Evolutionary conservation across 1,284 basidiomycete genomes (phyloP).

Genomic region (Paramarasmius palmivorus): DNA sequence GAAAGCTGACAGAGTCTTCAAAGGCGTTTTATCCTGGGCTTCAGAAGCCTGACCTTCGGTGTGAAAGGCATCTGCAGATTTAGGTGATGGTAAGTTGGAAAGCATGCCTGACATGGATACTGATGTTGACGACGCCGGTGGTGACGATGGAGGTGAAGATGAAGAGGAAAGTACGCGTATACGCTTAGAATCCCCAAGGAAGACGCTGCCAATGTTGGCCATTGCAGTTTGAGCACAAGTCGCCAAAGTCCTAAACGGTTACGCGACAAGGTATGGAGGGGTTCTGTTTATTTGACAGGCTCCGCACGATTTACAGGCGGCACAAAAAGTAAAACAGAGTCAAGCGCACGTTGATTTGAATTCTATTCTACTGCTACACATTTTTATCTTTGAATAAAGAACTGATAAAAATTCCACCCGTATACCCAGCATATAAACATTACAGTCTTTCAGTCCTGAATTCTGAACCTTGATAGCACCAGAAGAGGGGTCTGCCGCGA

Average conservation of each 20-base stretch:
- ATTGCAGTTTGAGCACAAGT: slow-evolving; percentile 26
- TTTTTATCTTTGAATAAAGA: not conserved
- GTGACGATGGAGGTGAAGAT: slow-evolving; percentile 62
- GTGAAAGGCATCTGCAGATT: not conserved
- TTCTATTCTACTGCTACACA: not conserved
- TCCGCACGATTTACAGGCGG: no score
- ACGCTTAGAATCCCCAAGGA: slow-evolving; percentile 70
- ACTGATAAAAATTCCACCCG: not conserved
- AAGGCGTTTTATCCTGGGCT: no score
- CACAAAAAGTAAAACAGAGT: no score
- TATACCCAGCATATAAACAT: not conserved
- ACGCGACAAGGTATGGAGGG: no score
- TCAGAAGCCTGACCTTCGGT: slow-evolving; percentile 16
- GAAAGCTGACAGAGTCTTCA: slow-evolving; percentile 14
- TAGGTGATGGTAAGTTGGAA: slow-evolving; percentile 16
- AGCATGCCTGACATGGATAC: slow-evolving; percentile 22
- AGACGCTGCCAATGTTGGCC: slow-evolving; percentile 70
- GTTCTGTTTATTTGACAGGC: no score
- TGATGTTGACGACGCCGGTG: slow-evolving; percentile 35
- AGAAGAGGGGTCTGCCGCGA: slow-evolving; percentile 66
- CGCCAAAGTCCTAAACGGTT: no score
- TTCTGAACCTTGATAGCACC: slow-evolving; percentile 71
- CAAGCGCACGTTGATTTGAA: no score
- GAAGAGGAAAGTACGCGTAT: slow-evolving; percentile 58
- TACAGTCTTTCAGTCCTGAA: slow-evolving; percentile 42